Base-by-base conservation (phyloP, 768 basidiomycete species). In the Clitopilus passeckerianus region DNA sequence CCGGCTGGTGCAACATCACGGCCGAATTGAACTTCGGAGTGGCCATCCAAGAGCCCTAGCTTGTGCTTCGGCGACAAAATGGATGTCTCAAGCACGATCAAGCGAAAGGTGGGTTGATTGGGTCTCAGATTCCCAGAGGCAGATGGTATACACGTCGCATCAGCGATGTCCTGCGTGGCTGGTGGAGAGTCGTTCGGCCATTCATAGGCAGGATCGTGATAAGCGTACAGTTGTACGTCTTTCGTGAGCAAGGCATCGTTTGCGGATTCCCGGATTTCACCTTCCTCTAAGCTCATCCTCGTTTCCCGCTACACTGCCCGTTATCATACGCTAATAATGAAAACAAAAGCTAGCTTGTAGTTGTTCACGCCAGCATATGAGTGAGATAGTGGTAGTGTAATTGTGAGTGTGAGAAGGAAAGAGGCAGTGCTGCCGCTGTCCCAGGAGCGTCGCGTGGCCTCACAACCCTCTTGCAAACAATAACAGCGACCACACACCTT, bases 11-110 rank as follows among this genome's bases (percentile, higher is more conserved):
- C 75, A 43, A 78, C 70, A 68, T 94, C 92, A 34, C 92, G 79
- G 15, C 92, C 92, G 59, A 94, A 76, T 64, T 92, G 86, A 4
- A 86, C 75, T 68, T 91, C 86, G 9, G 78, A 71, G 65, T 85
- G 83, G 4, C 80, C 72, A 63, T 81, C 79, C 44, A 79, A 56
- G 27, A 78, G 67, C 18, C 71, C 78, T 52, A 82, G 55, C 58
- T 64, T 75, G 54, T 78, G 74, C 63, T 72, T 75, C 35, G 73
- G 76, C 54, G 90, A 82, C 43, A 93, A 72, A 53, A 90, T 78
- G 14, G 83, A 86, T 34, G 89, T 79, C n/a, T 71, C 74, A 54
- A 78, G 71, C 15, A 74, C 80, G 55, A 87, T 73, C 34, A 92
- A 77, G 58, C 89, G 81, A 59, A 80, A 71, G 24, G 71, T 68